These are phyloP conservation scores for Psidium friedrichsthalianum DNA, from an alignment of 345 rosid genomes.

Conservation along the genomic window DNA sequence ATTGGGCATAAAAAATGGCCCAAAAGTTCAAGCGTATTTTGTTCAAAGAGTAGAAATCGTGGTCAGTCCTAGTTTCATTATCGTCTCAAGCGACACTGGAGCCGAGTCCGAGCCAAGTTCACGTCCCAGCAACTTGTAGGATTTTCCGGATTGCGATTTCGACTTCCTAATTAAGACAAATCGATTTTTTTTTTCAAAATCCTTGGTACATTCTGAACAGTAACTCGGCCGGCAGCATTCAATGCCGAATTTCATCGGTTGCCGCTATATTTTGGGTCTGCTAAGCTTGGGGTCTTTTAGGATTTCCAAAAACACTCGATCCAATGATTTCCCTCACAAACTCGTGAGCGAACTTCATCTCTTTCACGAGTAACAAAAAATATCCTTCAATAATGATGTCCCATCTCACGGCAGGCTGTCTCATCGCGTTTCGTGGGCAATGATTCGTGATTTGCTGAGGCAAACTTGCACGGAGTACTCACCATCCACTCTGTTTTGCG, in stretches of 20 bases:
- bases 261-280: neutral
- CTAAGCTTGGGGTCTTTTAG: neutral
- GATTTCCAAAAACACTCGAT: neutral
- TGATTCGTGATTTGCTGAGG: neutral
- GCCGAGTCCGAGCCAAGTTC: neutral
- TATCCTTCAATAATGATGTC: neutral
- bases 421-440: neutral
- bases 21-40: no score
- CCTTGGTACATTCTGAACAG: neutral
- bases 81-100: neutral
- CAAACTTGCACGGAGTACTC: neutral
- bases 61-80: neutral
- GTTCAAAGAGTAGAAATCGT: neutral
- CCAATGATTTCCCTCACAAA: neutral
- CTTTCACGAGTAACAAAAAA: neutral
- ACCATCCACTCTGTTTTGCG: neutral
- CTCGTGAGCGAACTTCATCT: neutral
- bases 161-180: neutral
- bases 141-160: neutral
- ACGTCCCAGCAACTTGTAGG: neutral
- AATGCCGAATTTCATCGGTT: no score
- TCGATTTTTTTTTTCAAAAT: neutral
- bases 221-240: no score
- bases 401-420: neutral
- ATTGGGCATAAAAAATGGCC: no score